Evolutionary conservation across 306 rosid species (phyloP), one percentile per base, ranked within the genome.

Genomic region (Canavalia ensiformis): DNA sequence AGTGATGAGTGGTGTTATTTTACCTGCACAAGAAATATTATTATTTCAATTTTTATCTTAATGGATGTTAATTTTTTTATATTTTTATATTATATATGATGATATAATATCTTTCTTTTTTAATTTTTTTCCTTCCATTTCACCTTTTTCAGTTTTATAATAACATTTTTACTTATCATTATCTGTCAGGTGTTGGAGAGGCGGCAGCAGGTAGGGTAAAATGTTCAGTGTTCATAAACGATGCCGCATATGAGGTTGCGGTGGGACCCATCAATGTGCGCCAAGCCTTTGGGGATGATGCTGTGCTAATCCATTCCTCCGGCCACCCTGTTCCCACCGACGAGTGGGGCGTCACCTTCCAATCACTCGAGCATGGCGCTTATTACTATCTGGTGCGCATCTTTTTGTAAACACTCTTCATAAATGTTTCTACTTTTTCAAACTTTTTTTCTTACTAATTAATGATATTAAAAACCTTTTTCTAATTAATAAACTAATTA

Each of bases 311-410:
- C 62, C 87, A 95, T 73, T 87, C 91, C n/a, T 80, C 89, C 51
- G 92, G 96, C 54, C 90, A 86, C 30, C 93, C 92, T 5, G 90
- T 95, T 78, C 92, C 83, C 63, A 91, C 97, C 67, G 85, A 95
- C 68, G 89, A 93, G 7, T 91, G 99, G 97, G 98, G 98, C 1
- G 59, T 90, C 68, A 93, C 97, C 31, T 89, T 93, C 41, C 89
- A 91, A 55, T 67, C 98, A 8, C 94, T 95, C 69, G 89, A 89
- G 33, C 90, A 88, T 75, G 98, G 93, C n/a, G 87, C 92, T 2
- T 89, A 67, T 79, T 95, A 93, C 82, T 95, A 91, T 84, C 89
- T 95, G 84, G 97, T 95, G 12, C n/a, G 80, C 25, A 68, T 30
- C n/a, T 18, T 60, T 52, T 66, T 8, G 0, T 39, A 2, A 33